Percentiles rank a stretch among this genome's conserved stretches.
Evolutionary conservation across 768 basidiomycete species (phyloP).

Genomic region (Pulveroboletus sp.): DNA sequence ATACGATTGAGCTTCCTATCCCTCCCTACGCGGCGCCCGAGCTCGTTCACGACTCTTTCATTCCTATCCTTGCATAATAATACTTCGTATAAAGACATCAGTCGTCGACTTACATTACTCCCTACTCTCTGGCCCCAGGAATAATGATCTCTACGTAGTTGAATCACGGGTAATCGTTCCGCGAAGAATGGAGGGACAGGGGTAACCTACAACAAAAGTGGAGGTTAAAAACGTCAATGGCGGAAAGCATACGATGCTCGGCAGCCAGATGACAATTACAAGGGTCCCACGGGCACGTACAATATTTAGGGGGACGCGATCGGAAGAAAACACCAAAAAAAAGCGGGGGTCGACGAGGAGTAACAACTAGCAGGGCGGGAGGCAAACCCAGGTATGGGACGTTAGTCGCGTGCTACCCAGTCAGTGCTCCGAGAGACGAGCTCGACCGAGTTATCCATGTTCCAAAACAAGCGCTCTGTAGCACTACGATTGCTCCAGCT

Average conservation of each 20-base stretch:
- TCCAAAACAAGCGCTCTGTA: slow-evolving; percentile 91
- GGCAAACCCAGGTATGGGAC: neutral
- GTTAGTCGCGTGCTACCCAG: slow-evolving; percentile 74
- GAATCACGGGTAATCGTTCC: slow-evolving; percentile 12
- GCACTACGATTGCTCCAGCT: slow-evolving; percentile 91
- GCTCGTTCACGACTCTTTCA: neutral
- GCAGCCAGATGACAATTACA: slow-evolving; percentile 22
- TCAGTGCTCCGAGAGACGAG: slow-evolving; percentile 81
- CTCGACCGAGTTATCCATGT: slow-evolving; percentile 85
- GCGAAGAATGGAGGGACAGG: slow-evolving; percentile 11
- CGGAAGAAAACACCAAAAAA: slow-evolving; percentile 10
- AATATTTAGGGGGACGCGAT: slow-evolving; percentile 11
- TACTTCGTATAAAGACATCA: slow-evolving; percentile 18
- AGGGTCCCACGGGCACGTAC: slow-evolving; percentile 17
- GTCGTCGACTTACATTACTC: slow-evolving; percentile 18
- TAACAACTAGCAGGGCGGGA: slow-evolving; percentile 5
- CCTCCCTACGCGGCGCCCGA: neutral
- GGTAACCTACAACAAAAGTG: slow-evolving; percentile 20
- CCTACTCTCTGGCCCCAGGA: slow-evolving; percentile 5
- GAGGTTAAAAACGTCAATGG: slow-evolving; percentile 12
- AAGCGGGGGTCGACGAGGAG: slow-evolving; percentile 4
- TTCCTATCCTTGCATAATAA: slow-evolving; percentile 5
- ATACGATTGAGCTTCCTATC: slow-evolving; percentile 36
- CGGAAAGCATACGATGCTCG: slow-evolving; percentile 6
- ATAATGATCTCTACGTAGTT: slow-evolving; percentile 6